phyloP scores from a whole-genome alignment of 495 filamentous ascomycete genomes.

The Hypoxylon fragiforme region DNA sequence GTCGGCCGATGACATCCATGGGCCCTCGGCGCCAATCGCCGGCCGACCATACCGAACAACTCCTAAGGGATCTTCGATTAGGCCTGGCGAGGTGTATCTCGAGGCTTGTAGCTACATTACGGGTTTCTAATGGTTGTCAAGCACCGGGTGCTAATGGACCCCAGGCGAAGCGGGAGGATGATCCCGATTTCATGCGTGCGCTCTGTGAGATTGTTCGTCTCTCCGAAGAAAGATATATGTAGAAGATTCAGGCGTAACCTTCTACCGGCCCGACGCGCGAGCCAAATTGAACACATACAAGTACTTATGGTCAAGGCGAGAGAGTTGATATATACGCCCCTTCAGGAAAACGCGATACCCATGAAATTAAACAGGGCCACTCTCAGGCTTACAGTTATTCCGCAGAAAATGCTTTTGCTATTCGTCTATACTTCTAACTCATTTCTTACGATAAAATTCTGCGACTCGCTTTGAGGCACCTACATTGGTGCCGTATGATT shows the following conservation, averaged over 20 bases:
- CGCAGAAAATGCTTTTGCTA: slow-evolving; percentile 1
- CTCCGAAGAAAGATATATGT: slow-evolving; percentile 41
- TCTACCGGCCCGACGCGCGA: neutral
- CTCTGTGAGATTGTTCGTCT: slow-evolving; percentile 49
- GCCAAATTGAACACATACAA: neutral
- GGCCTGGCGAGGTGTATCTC: slow-evolving; percentile 46
- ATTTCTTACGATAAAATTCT: slow-evolving; percentile 1
- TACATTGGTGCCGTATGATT: neutral
- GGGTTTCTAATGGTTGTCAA: slow-evolving; percentile 23
- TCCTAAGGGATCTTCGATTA: slow-evolving; percentile 38
- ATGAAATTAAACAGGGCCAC: neutral
- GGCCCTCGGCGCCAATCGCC: slow-evolving; percentile 3
- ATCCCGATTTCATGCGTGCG: slow-evolving; percentile 44
- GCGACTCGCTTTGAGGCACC: neutral
- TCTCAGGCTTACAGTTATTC: neutral
- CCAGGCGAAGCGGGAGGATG: slow-evolving; percentile 27
- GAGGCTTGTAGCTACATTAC: slow-evolving; percentile 44
- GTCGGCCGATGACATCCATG: slow-evolving; percentile 23
- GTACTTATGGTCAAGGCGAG: neutral
- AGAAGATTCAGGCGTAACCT: neutral
- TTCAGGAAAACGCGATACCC: neutral
- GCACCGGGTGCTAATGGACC: slow-evolving; percentile 10
- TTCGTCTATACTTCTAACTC: neutral
- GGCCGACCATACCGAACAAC: slow-evolving; percentile 22
- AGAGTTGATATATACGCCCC: neutral